A percentile compares a stretch with the other conserved stretches of the same genome.
These are phyloP conservation scores for Exophiala mesophila DNA, from an alignment of 2,329 filamentous ascomycete genomes.

Conservation along the genomic window DNA sequence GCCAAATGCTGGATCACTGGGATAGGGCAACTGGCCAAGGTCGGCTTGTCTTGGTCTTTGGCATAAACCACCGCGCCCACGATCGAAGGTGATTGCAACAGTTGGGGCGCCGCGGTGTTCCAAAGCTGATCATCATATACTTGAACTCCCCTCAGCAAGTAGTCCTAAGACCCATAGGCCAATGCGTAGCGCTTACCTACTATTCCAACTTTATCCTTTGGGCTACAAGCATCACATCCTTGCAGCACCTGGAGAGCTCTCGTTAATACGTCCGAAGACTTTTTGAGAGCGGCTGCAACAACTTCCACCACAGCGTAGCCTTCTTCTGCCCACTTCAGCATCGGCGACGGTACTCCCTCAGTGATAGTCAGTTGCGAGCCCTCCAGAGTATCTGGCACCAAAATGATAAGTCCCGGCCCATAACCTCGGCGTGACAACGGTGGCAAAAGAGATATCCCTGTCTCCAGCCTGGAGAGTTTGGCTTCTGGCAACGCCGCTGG, in stretches of 20 bases:
- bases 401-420: constrained; percentile 46
- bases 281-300: constrained; percentile 16
- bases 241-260: constrained; percentile 25
- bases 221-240: constrained; percentile 27
- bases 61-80: not conserved
- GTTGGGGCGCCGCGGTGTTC: not conserved
- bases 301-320: constrained; percentile 60
- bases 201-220: constrained; percentile 28
- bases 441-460: constrained; percentile 32
- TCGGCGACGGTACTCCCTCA: constrained; percentile 49
- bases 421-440: constrained; percentile 47
- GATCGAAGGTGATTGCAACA: not conserved
- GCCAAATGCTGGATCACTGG: not conserved
- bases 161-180: too few relatives aligned
- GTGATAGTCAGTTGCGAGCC: constrained; percentile 7
- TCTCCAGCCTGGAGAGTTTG: not conserved
- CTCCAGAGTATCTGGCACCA: constrained; percentile 34
- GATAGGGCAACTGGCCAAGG: not conserved
- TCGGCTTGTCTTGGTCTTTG: not conserved
- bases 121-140: not conserved
- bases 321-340: constrained; percentile 68
- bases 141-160: too few relatives aligned
- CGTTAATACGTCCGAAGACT: constrained; percentile 17
- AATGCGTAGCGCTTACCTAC: constrained; percentile 31
- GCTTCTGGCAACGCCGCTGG: constrained; percentile 5